Evolutionary conservation across 2,329 filamentous ascomycete species (phyloP), one percentile per base, ranked within the genome.

Genomic region (Diaporthe amygdali): DNA sequence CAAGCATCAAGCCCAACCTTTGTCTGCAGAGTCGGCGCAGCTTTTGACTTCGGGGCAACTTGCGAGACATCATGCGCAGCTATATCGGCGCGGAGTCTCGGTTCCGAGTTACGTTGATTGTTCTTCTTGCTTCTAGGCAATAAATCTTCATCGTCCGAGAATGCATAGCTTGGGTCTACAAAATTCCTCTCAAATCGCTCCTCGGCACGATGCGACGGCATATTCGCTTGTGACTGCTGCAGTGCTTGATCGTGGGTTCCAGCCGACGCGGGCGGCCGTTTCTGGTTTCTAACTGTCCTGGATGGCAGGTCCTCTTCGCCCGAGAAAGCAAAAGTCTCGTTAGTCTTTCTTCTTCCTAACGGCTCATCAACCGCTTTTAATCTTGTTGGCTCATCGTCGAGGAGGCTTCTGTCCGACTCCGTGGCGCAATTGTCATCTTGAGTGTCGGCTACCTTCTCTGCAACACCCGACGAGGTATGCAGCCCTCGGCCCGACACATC

Each of bases 91-190:
- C 44, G 34, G 25, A 25, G 44, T n/a, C 37, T 49, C 15, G 44
- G 22, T 27, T 51, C 22, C 49, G 68, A n/a, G n/a, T 22, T 32
- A 22, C 22, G 61, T 41, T 7, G 49, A 5, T n/a, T 66, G 14
- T n/a, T 44, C n/a, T 34, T 55, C 47, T 41, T 66, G 44, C 61
- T 69, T 61, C 46, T 74, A 17, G 75, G 74, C 30, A 78, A 41
- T 4, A 75, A 72, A 34, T 77, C 75, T 20, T 83, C 81, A 10
- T 83, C 81, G 68, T 83, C 81, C 0, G 81, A 83, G 69, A 82
- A 82, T 15, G 71, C 75, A 67, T 79, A 78, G 25, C 74, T 73
- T 12, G 76, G 73, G 66, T 78, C 75, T 41, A 77, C 39, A 14
- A 30, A 37, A 54, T 77, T 77, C 30, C 74, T 73, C 25, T 44